These are phyloP conservation scores for Zopfochytrium polystomum DNA, from an alignment of 371 early-diverging fungal genomes.

Conservation along the genomic window DNA sequence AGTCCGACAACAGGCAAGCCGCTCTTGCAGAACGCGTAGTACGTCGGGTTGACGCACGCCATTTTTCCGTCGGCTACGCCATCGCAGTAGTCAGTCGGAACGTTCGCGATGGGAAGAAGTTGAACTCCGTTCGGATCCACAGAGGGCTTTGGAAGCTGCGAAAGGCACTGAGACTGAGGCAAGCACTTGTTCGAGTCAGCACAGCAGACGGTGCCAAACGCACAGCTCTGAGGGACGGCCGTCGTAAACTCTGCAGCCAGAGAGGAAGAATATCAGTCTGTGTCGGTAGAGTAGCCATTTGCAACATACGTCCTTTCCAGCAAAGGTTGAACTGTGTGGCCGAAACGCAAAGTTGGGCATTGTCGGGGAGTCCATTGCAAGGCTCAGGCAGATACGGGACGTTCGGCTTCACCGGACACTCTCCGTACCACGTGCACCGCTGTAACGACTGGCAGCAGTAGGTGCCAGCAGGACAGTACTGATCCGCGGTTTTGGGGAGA, in stretches of 20 bases:
- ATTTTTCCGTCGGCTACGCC: neutral
- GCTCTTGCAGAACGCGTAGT: constrained; percentile 7
- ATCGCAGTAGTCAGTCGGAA: constrained; percentile 5
- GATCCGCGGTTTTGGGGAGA: neutral
- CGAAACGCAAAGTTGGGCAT: constrained; percentile 4
- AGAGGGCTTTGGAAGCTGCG: constrained; percentile 3
- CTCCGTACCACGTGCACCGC: neutral
- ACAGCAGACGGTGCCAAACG: constrained; percentile 22
- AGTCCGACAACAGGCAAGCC: neutral
- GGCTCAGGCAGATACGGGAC: neutral
- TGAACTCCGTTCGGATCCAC: neutral
- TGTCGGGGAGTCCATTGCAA: constrained; percentile 5
- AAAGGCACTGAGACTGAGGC: constrained; percentile 2
- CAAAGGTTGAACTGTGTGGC: constrained; percentile 13
- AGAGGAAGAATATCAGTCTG: too few species aligned
- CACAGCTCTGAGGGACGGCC: neutral
- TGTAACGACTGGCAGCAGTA: constrained; percentile 2
- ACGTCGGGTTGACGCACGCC: constrained; percentile 12
- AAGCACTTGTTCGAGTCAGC: constrained; percentile 12
- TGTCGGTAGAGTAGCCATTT: too few species aligned
- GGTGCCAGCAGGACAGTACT: constrained; percentile 16
- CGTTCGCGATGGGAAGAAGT: neutral
- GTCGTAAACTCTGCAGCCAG: neutral
- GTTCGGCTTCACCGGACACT: neutral
- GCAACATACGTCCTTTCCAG: constrained; percentile 9